Conservation (phyloP, 2,329 filamentous ascomycete species). For the Pseudogymnoascus sp. region DNA sequence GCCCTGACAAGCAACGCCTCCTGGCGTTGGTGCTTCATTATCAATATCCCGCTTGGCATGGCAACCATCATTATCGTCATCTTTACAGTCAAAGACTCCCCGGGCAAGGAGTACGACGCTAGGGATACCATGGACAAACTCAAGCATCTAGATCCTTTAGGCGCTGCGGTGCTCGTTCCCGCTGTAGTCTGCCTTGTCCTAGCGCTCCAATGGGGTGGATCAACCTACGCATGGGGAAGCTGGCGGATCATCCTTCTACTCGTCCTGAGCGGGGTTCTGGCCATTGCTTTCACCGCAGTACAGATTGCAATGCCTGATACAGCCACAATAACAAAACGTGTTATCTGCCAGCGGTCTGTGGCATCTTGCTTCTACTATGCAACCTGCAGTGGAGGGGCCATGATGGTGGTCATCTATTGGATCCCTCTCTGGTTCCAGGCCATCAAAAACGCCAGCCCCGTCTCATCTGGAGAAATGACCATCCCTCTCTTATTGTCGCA, state of each 20-base stretch:
- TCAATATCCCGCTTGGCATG: constrained; percentile 34
- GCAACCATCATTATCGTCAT: constrained; percentile 28
- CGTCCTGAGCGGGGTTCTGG: constrained; percentile 17
- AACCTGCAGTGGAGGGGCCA: constrained; percentile 12
- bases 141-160: constrained; percentile 28
- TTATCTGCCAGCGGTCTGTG: constrained; percentile 30
- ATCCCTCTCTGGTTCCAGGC: constrained; percentile 40
- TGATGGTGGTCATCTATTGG: constrained; percentile 29
- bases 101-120: constrained; percentile 21
- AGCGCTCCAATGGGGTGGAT: constrained; percentile 33
- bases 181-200: constrained; percentile 29
- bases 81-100: constrained; percentile 32
- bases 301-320: constrained; percentile 14
- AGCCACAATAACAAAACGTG: constrained; percentile 30
- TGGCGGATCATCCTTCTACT: constrained; percentile 29
- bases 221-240: constrained; percentile 33
- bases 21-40: constrained; percentile 28
- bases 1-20: constrained; percentile 31
- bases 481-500: constrained; percentile 27
- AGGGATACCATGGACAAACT: constrained; percentile 35
- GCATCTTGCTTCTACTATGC: constrained; percentile 8
- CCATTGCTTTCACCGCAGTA: constrained; percentile 16
- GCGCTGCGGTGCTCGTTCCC: constrained; percentile 23
- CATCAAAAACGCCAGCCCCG: constrained; percentile 31
- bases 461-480: constrained; percentile 32